A percentile compares a stretch with the other conserved stretches of the same genome.
Evolutionary conservation across 2,329 filamentous ascomycete species (phyloP).

Genomic region (Aspergillus arachidicola): DNA sequence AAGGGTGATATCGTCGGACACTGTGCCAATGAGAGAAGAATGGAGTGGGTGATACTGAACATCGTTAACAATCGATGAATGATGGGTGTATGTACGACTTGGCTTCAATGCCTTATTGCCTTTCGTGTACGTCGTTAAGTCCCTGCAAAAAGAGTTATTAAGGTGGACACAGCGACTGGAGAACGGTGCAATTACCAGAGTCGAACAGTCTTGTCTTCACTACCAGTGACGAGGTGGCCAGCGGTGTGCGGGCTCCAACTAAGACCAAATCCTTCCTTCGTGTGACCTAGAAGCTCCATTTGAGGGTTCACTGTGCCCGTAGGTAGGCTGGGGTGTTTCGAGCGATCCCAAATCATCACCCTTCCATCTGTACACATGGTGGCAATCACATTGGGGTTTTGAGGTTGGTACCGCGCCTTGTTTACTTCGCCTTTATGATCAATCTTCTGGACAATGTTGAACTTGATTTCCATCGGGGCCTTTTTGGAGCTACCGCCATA

Average conservation of each 20-base stretch:
- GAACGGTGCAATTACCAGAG: slow-evolving; percentile 69
- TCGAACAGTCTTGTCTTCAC: slow-evolving; percentile 87
- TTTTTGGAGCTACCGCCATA: slow-evolving; percentile 75
- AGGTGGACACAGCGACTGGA: not conserved
- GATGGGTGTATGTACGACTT: slow-evolving; percentile 77
- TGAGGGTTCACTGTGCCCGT: slow-evolving; percentile 76
- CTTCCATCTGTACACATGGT: slow-evolving; percentile 86
- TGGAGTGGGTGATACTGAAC: slow-evolving; percentile 93
- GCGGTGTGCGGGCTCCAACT: slow-evolving; percentile 86
- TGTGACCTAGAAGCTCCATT: slow-evolving; percentile 82
- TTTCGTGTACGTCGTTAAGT: slow-evolving; percentile 74
- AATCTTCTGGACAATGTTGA: slow-evolving; percentile 92
- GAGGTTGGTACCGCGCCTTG: slow-evolving; percentile 96
- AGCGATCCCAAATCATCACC: slow-evolving; percentile 92
- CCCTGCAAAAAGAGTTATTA: slow-evolving; percentile 54
- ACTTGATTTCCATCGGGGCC: slow-evolving; percentile 72
- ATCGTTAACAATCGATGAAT: slow-evolving; percentile 91
- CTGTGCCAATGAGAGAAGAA: slow-evolving; percentile 82
- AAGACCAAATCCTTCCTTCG: slow-evolving; percentile 85
- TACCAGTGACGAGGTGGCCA: slow-evolving; percentile 84
- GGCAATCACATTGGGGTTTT: slow-evolving; percentile 95
- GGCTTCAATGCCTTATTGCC: slow-evolving; percentile 72
- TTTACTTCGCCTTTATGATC: slow-evolving; percentile 97
- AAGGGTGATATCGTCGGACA: slow-evolving; percentile 91
- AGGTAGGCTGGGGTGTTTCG: slow-evolving; percentile 83